These are phyloP conservation scores for Diaporthe citrichinensis DNA, from an alignment of 2,329 filamentous ascomycete genomes.

Conservation along the genomic window DNA sequence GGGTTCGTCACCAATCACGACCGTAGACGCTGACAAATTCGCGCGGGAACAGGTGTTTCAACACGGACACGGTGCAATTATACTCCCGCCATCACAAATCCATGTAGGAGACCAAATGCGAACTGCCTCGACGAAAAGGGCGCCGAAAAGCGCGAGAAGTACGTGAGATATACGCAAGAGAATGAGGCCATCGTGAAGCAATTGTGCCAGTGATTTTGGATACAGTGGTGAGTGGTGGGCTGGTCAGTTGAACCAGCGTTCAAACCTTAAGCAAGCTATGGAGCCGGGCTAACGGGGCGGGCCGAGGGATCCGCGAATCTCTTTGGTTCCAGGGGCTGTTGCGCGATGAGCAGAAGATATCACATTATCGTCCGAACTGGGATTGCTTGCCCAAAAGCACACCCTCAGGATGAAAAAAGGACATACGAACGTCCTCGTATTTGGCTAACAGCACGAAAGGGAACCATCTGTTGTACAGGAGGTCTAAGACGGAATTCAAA, in stretches of 20 bases:
- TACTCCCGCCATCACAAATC: not conserved
- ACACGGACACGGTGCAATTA: not conserved
- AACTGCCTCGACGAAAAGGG: not conserved
- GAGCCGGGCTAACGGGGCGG: constrained; percentile 4
- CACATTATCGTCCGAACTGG: constrained; percentile 4
- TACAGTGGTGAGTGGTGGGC: not conserved
- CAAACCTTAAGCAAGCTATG: not conserved
- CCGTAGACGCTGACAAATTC: constrained; percentile 19
- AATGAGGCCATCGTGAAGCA: constrained; percentile 1
- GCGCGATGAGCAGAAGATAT: constrained; percentile 7
- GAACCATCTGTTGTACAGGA: too few species aligned
- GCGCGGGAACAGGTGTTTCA: not conserved
- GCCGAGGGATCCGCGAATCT: not conserved
- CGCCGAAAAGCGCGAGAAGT: not conserved
- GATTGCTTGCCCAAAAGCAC: not conserved
- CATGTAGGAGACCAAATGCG: not conserved
- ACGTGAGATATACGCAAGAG: not conserved
- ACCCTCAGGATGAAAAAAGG: not conserved
- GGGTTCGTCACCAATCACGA: constrained; percentile 3
- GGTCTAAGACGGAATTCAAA: too few species aligned
- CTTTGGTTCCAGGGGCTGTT: not conserved
- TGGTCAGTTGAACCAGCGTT: not conserved
- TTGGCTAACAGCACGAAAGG: not conserved
- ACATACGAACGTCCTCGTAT: too few species aligned
- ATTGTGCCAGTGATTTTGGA: not conserved